These are phyloP conservation scores for Anisodus acutangulus DNA, from an alignment of 257 asterid species.

Conservation along the genomic window DNA sequence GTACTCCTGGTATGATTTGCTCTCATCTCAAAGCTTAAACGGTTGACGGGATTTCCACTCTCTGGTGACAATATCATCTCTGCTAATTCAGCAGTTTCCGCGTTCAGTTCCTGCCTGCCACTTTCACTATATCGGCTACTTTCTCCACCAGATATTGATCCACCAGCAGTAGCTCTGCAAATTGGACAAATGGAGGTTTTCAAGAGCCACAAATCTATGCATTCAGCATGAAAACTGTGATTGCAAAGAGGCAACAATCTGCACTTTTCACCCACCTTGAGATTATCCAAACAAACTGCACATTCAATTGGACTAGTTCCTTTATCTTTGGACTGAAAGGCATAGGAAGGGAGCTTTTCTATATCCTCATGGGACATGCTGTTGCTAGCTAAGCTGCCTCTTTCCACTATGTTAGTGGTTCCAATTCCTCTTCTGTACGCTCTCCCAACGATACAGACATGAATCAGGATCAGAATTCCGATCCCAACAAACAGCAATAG, in stretches of 20 bases:
- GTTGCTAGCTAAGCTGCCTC: conserved; percentile 55
- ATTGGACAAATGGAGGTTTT: conserved; percentile 65
- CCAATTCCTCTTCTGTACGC: conserved; percentile 44
- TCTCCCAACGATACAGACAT: conserved; percentile 69
- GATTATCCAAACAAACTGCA: conserved; percentile 65
- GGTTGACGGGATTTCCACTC: background rate
- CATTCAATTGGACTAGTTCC: conserved; percentile 48
- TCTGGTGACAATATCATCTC: conserved; percentile 1
- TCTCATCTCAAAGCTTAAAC: conserved; percentile 17
- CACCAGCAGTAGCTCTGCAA: conserved; percentile 55
- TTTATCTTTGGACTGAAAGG: conserved; percentile 52
- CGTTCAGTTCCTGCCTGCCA: conserved; percentile 19
- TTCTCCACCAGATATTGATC: conserved; percentile 33
- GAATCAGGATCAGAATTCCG: conserved; percentile 58
- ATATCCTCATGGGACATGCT: conserved; percentile 81
- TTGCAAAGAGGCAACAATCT: conserved; percentile 58
- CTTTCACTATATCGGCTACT: conserved; percentile 33
- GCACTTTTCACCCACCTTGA: conserved; percentile 62
- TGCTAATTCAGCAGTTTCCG: conserved; percentile 8
- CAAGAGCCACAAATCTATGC: conserved; percentile 71
- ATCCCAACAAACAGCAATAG: conserved; percentile 59
- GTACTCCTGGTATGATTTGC: background rate
- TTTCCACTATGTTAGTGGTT: conserved; percentile 41
- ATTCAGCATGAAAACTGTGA: conserved; percentile 61
- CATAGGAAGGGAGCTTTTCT: conserved; percentile 75